Evolutionary conservation across 2,329 filamentous ascomycete species (phyloP).

Genomic region (Epichloe aotearoae): DNA sequence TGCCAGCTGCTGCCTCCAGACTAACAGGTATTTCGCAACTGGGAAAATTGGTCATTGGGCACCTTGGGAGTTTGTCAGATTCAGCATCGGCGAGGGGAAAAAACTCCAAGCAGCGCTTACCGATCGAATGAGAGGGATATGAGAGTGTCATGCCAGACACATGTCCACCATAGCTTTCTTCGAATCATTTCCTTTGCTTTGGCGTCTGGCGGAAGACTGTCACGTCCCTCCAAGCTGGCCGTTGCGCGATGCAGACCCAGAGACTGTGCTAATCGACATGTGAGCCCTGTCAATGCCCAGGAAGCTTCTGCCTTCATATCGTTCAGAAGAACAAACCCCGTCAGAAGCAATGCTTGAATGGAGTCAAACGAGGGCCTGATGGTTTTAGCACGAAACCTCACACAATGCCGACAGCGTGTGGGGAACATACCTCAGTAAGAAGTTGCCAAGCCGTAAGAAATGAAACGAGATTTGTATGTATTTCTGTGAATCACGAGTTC

Average conservation of each 20-base stretch:
- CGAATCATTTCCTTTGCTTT: conserved; percentile 41
- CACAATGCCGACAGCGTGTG: conserved; percentile 23
- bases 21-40: conserved; percentile 39
- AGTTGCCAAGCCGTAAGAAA: conserved; percentile 50
- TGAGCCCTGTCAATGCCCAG: conserved; percentile 51
- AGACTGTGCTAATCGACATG: conserved; percentile 51
- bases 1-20: conserved; percentile 27
- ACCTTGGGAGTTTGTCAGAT: conserved; percentile 25
- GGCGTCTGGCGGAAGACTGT: conserved; percentile 28
- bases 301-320: conserved; percentile 59
- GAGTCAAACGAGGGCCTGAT: conserved; percentile 49
- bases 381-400: conserved; percentile 2
- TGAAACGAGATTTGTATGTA: conserved; percentile 53
- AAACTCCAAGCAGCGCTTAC: conserved; percentile 17
- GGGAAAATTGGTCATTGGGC: conserved; percentile 48
- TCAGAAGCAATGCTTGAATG: conserved; percentile 49
- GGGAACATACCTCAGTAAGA: conserved; percentile 29
- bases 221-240: conserved; percentile 28
- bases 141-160: conserved; percentile 53
- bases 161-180: conserved; percentile 49
- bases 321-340: conserved; percentile 50
- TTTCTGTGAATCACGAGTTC: conserved; percentile 45
- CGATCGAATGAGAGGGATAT: conserved; percentile 54
- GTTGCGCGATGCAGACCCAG: conserved; percentile 43
- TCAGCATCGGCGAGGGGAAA: neutral